Conservation (phyloP, 2,329 filamentous ascomycete species). For the Stachybotrys chartarum region DNA sequence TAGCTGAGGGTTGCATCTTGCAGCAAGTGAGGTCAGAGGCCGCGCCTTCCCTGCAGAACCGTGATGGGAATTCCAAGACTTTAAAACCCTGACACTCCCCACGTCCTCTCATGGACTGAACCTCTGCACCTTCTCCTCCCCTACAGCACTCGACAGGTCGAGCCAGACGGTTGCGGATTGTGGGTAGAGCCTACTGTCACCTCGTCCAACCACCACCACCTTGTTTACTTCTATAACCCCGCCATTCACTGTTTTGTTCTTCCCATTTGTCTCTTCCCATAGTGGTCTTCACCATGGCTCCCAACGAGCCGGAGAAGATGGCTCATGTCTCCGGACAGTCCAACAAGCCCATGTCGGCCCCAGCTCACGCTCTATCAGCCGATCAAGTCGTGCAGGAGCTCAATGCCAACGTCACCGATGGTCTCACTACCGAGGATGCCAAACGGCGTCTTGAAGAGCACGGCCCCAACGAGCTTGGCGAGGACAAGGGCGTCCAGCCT, state of each 20-base stretch:
- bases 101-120: neutral
- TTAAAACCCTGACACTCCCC: neutral
- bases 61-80: neutral
- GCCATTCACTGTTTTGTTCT: neutral
- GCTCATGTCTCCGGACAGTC: slow-evolving; percentile 31
- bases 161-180: too few relatives aligned
- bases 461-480: slow-evolving; percentile 58
- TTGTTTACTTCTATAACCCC: neutral
- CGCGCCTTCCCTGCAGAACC: neutral
- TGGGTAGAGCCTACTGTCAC: too few relatives aligned
- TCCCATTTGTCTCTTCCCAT: neutral
- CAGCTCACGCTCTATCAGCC: slow-evolving; percentile 55
- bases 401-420: slow-evolving; percentile 46
- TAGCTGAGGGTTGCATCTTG: too few relatives aligned
- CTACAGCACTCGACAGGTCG: too few relatives aligned
- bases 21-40: neutral
- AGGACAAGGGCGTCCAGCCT: slow-evolving; percentile 51
- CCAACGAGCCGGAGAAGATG: slow-evolving; percentile 10
- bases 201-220: neutral
- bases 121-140: too few relatives aligned
- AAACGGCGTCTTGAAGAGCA: slow-evolving; percentile 45
- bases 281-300: neutral
- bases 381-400: slow-evolving; percentile 47
- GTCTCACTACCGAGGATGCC: slow-evolving; percentile 48
- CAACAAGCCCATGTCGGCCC: slow-evolving; percentile 46